Base-by-base conservation (phyloP, 2,329 filamentous ascomycete genomes). In the Ophiostoma perfectum region DNA sequence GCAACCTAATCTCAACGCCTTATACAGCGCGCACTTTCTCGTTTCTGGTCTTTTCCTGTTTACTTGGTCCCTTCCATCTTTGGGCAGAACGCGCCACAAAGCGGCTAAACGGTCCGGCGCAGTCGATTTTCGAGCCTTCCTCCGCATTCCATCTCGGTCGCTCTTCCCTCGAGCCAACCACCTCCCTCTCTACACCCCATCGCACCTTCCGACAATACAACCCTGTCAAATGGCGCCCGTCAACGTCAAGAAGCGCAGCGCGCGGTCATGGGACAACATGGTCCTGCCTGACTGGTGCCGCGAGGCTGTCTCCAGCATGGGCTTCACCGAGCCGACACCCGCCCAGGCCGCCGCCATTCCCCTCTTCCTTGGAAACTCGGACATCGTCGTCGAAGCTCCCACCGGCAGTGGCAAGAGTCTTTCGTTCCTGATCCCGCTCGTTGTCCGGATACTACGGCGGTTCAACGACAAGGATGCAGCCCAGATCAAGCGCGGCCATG, bases 311-410 rank as follows among this genome's bases (percentile, higher is more conserved):
- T 83, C 88, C 65, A 87, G 88, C 72, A 94, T 95, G 89, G 92
- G 92, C 70, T 97, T 97, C 78, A 81, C 45, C 16, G 70, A 73
- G 45, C 84, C 71, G 89, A 90, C 77, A 93, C 94, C 94, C 0
- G 93, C 97, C n/a, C 94, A 98, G 80, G 92, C 93, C 62, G 94
- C 92, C 70, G 90, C 92, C 4, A 90, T 97, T 72, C 92, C 93
- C 12, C 85, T 97, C 66, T 95, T 97, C 76, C 88, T 93, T 79
- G 89, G 88, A 66, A 91, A 96, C 77, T 96, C 96, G 75, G 93
- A 97, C 78, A 91, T 96, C 4, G 93, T 97, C 0, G 93, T 97
- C 5, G 92, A 96, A 81, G 72, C 72, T 6, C 71, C 72, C 4
- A 97, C 93, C 2, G 93, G 93, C 12, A 95, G 91, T 77, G 93